These are phyloP conservation scores for Daldinia caldariorum DNA, from an alignment of 495 filamentous ascomycete species.

Conservation along the genomic window DNA sequence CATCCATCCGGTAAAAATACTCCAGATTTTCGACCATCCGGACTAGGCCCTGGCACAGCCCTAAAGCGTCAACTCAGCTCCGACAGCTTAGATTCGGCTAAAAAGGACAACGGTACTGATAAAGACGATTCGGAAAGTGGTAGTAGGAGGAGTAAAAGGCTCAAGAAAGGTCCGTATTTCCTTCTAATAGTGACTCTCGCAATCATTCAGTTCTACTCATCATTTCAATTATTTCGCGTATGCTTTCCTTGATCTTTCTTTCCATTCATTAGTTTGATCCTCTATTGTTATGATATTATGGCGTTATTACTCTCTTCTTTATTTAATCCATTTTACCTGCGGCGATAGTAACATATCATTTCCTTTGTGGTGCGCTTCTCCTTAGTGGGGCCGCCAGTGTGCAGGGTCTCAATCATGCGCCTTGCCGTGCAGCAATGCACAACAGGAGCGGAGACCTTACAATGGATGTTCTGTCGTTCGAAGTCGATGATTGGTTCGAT, in stretches of 20 bases:
- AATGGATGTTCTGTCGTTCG: slow-evolving; percentile 8
- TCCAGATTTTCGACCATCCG: slow-evolving; percentile 66
- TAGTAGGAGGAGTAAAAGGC: slow-evolving; percentile 88
- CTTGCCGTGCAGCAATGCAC: slow-evolving; percentile 22
- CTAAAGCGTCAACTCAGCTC: slow-evolving; percentile 87
- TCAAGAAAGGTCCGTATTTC: slow-evolving; percentile 82
- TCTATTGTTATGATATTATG: not conserved
- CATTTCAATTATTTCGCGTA: not conserved
- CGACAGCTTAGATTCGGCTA: slow-evolving; percentile 69
- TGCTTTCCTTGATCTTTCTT: not conserved
- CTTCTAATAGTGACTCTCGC: not conserved
- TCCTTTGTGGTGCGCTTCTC: slow-evolving; percentile 10
- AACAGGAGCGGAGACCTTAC: slow-evolving; percentile 15
- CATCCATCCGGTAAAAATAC: slow-evolving; percentile 64
- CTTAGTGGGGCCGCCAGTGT: slow-evolving; percentile 19
- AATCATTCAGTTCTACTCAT: not conserved
- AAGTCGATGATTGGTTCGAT: slow-evolving; percentile 40
- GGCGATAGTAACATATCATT: not conserved
- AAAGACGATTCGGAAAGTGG: slow-evolving; percentile 74
- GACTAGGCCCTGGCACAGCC: slow-evolving; percentile 61
- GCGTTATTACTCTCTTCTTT: not conserved
- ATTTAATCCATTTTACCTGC: slow-evolving; percentile 1
- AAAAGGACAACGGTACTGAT: slow-evolving; percentile 66
- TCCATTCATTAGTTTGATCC: not conserved
- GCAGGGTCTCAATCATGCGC: slow-evolving; percentile 33